Base-by-base conservation (phyloP, 768 basidiomycete genomes). In the Podaxis mareebaensis region DNA sequence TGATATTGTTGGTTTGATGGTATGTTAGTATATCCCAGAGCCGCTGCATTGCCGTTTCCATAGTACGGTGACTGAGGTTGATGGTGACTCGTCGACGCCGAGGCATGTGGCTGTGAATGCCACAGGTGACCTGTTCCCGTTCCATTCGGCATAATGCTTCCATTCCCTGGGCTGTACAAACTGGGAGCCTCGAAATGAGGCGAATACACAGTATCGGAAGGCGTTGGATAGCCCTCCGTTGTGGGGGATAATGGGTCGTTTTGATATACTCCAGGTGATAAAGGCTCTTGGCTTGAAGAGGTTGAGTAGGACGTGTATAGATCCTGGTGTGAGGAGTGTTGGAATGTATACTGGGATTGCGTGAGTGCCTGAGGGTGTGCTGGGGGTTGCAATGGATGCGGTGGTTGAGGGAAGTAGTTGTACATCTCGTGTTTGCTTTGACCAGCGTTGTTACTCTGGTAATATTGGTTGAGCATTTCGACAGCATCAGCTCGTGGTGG, bases 381-480 rank as follows among this genome's bases (percentile, higher is more conserved):
- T n/a, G 53, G 17, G 1, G 60, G n/a, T 28, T 40, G 36, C 36
- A 54, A 36, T 13, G 22, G n/a, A 30, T 40, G 53, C 2, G 30
- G 22, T 26, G 40, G 20, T 55, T 61, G 44, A 13, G 51, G 24
- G 53, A 40, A 48, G 24, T 52, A 52, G 30, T 54, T 30, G n/a
- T 61, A 40, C 26, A 57, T 46, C 33, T 64, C 53, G 46, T 65
- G 67, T 22, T 67, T 68, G 13, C 66, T 63, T 61, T 70, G 66
- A 26, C 67, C 58, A n/a, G n/a, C 3, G 26, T 53, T 42, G 22
- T 33, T 33, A n/a, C 42, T 53, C 54, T 68, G 67, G 55, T 72
- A 74, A 59, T 72, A 75, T 52, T 69, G 65, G 42, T 69, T 64
- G 42, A 73, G 59, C 66, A 70, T 66, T 38, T 75, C 70, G 10